These are phyloP conservation scores for Calonectria montana DNA, from an alignment of 2,329 filamentous ascomycete genomes.

Conservation along the genomic window DNA sequence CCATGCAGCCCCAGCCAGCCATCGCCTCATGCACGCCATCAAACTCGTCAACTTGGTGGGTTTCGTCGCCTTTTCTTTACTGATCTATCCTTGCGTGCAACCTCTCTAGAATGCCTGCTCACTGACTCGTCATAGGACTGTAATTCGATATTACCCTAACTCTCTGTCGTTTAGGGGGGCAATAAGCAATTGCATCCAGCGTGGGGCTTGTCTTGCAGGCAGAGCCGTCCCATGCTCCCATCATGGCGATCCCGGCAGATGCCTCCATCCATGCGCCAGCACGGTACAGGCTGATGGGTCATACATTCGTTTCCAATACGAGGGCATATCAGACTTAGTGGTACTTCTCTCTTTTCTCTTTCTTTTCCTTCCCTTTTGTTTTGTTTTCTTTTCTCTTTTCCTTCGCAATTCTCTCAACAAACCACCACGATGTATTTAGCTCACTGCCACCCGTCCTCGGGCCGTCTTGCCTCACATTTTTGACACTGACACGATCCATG, in stretches of 20 bases:
- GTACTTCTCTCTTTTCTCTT: neutral
- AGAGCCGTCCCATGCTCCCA: conserved; percentile 18
- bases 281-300: conserved; percentile 1
- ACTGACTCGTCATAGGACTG: neutral
- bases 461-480: conserved; percentile 17
- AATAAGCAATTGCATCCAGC: neutral
- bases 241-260: conserved; percentile 24
- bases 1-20: conserved; percentile 14
- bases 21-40: conserved; percentile 21
- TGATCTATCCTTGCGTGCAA: neutral
- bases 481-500: conserved; percentile 20
- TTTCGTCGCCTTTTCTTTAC: neutral
- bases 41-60: conserved; percentile 19
- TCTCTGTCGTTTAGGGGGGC: neutral
- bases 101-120: neutral
- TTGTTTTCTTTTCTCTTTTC: neutral
- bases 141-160: neutral
- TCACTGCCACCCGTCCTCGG: conserved; percentile 9
- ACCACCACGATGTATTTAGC: neutral
- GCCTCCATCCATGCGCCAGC: neutral
- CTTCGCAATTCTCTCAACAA: neutral
- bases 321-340: conserved; percentile 9
- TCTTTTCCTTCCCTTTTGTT: no score
- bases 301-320: neutral
- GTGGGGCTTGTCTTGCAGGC: conserved; percentile 24